Base-by-base conservation (phyloP, 805 yeast genomes). In the Ogataea siamensis region DNA sequence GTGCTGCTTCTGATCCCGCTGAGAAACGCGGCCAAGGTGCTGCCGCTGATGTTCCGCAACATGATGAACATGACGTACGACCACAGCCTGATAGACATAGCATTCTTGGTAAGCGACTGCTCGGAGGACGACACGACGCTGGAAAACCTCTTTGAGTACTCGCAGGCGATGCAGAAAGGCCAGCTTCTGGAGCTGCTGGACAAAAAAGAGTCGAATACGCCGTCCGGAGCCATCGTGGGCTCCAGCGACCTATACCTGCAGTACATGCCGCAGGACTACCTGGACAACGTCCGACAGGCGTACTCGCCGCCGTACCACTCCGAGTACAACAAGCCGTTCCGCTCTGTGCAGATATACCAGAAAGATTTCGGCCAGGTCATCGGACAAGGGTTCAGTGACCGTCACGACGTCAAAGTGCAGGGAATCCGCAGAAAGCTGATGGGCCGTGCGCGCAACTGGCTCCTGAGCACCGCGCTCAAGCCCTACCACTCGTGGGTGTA, bases 401-500 rank as follows among this genome's bases (percentile, higher is more conserved):
- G 95, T 47, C 95, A 85, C 54, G 91, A 83, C 19, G 88, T 85
- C 16, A 83, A 83, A 57, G 87, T 83, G 17, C 95, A 85, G 62
- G 95, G 94, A 12, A 80, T 82, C 27, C 73, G 95, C 56, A 69
- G 95, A 49, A 85, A 85, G 55, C 62, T 85, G 49, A 85, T 85
- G 95, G 94, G 89, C 1, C 71, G 91, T 42, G 93, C 94, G 2
- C 70, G 95, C 62, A 85, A 85, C 55, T 85, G 95, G 95, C 64
- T 85, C 32, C 74, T 86, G 5, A 72, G 85, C 1, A 74, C 75
- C 28, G 86, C 93, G 0, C 66, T 85, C 42, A 77, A 82, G 54
- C 87, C 95, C 3, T 81, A 85, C 53, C 95, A 85, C 59, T 83
- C 91, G 1, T 85, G 95, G 95, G 91, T 85, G 9, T 84, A 84